Evolutionary conservation across 2,329 filamentous ascomycete genomes (phyloP).

Genomic region (Colletotrichum tanaceti): DNA sequence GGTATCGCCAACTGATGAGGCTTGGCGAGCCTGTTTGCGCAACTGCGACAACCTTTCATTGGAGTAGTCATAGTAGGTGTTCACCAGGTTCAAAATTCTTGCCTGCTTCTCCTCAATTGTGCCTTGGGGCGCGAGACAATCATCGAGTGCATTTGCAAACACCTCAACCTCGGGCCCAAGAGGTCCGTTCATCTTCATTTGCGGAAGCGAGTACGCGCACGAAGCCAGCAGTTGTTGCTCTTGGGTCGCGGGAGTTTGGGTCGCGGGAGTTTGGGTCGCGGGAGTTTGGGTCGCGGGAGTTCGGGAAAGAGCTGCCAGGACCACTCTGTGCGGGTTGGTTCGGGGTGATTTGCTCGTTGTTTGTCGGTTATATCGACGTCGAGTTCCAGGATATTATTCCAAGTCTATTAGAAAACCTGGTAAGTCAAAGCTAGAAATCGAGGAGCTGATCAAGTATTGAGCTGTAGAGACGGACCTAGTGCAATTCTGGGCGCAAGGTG

Average conservation of each 20-base stretch:
- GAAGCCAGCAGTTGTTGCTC: too few relatives aligned
- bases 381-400: background rate
- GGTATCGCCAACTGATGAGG: slow-evolving; percentile 50
- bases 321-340: background rate
- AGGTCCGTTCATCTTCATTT: slow-evolving; percentile 27
- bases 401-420: background rate
- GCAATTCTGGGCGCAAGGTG: background rate
- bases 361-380: slow-evolving; percentile 1
- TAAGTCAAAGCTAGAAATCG: background rate
- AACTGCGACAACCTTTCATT: slow-evolving; percentile 57
- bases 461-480: background rate
- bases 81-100: slow-evolving; percentile 75
- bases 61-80: slow-evolving; percentile 71
- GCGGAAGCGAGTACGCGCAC: background rate
- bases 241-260: background rate
- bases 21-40: slow-evolving; percentile 52
- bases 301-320: background rate
- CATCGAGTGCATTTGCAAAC: slow-evolving; percentile 86
- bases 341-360: slow-evolving; percentile 1
- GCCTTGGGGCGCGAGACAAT: slow-evolving; percentile 69
- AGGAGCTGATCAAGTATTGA: background rate
- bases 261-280: too few relatives aligned
- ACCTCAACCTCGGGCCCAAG: slow-evolving; percentile 82
- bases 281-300: background rate
- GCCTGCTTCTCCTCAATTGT: slow-evolving; percentile 67